A percentile compares a stretch with the other conserved stretches of the same genome.
These are phyloP conservation scores for Coffea humblotiana DNA, from an alignment of 305 asterid genomes.

Conservation along the genomic window DNA sequence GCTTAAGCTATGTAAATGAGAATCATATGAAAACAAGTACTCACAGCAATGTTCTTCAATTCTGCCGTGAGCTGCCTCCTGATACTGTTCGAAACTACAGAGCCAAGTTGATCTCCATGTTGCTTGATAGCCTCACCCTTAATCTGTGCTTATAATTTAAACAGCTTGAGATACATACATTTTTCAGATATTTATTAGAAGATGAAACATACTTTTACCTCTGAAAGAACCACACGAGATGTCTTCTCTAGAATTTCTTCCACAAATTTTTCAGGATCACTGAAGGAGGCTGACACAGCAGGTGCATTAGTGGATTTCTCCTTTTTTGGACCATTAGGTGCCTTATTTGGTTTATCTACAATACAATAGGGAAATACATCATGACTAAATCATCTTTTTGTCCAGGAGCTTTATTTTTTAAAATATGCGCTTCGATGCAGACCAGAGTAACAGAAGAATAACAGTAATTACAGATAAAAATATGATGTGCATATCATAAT, in stretches of 20 bases:
- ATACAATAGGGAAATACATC: slow-evolving; percentile 7
- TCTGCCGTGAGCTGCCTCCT: slow-evolving; percentile 58
- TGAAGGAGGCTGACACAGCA: slow-evolving; percentile 34
- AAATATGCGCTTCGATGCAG: background rate
- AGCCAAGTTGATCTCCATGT: slow-evolving; percentile 46
- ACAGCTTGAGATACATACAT: background rate
- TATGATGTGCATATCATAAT: too few species aligned
- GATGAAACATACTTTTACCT: slow-evolving; percentile 41
- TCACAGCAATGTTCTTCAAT: slow-evolving; percentile 70
- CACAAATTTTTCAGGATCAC: slow-evolving; percentile 72
- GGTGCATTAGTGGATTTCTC: slow-evolving; percentile 40
- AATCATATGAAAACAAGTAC: slow-evolving; percentile 25
- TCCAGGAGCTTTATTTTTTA: background rate
- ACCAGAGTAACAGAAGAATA: background rate
- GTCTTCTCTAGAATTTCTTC: slow-evolving; percentile 70
- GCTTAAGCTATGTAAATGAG: background rate
- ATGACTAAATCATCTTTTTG: background rate
- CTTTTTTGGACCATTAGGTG: slow-evolving; percentile 45
- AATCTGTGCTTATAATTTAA: slow-evolving; percentile 33
- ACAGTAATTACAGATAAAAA: background rate
- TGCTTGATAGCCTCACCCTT: slow-evolving; percentile 49
- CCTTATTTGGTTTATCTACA: slow-evolving; percentile 46
- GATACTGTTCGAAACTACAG: slow-evolving; percentile 36
- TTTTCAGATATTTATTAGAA: background rate
- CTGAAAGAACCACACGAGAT: slow-evolving; percentile 50